These are phyloP conservation scores for Anthostomella pinea DNA, from an alignment of 2,329 filamentous ascomycete species.

Conservation along the genomic window DNA sequence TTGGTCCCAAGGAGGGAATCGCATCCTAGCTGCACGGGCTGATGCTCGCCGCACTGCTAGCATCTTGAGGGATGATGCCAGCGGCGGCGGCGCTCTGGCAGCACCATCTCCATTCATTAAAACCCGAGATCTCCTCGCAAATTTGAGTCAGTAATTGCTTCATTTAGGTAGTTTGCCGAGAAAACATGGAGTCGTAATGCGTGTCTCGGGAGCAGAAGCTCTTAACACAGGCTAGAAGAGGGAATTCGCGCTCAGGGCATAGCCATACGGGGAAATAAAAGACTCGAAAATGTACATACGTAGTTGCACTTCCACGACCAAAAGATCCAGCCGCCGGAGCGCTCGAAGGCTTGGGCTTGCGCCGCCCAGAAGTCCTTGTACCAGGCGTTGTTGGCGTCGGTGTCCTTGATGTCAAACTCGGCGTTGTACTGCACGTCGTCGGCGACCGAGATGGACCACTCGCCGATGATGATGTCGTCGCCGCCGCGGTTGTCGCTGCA, in stretches of 20 bases:
- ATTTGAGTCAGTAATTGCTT: no score
- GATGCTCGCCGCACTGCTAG: slow-evolving; percentile 15
- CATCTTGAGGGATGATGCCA: slow-evolving; percentile 26
- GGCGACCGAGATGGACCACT: slow-evolving; percentile 55
- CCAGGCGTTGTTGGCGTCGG: slow-evolving; percentile 42
- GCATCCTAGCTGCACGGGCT: no score
- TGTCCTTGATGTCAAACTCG: slow-evolving; percentile 37
- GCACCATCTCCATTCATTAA: slow-evolving; percentile 47
- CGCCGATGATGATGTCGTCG: slow-evolving; percentile 52
- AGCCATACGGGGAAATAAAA: no score
- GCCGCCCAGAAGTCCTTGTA: slow-evolving; percentile 57
- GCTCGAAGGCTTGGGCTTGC: slow-evolving; percentile 54
- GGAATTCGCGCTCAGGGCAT: no score
- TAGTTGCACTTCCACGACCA: slow-evolving; percentile 56
- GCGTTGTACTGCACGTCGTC: slow-evolving; percentile 43
- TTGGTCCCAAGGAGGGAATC: no score
- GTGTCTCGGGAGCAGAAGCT: no score
- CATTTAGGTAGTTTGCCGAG: no score
- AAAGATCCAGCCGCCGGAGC: slow-evolving; percentile 53
- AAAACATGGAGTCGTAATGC: no score
- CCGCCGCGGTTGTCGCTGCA: slow-evolving; percentile 44
- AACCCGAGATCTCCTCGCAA: slow-evolving; percentile 37
- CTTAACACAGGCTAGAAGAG: no score
- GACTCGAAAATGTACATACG: no score
- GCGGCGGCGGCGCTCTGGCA: slow-evolving; percentile 37